phyloP scores from a whole-genome alignment of 1,139 yeast genomes.

The Scheffersomyces cryptocercus region DNA sequence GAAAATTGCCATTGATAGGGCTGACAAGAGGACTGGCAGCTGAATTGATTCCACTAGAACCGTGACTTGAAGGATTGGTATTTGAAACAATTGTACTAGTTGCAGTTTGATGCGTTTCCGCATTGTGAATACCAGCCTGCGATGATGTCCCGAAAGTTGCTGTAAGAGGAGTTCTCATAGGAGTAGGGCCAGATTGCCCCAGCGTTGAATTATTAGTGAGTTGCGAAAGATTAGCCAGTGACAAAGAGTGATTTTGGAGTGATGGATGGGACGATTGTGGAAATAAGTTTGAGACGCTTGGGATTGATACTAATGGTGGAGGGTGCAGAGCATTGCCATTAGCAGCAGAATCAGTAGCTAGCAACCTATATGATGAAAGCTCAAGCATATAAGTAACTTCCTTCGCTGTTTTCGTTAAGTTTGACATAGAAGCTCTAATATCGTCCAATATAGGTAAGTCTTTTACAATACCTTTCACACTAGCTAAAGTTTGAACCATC shows the following conservation, averaged over 20 bases:
- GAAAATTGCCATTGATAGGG: conserved; percentile 12
- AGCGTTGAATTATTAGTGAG: background rate
- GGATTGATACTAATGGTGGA: conserved; percentile 28
- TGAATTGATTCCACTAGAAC: conserved; percentile 1
- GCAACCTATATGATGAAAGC: conserved; percentile 42
- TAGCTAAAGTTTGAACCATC: conserved; percentile 77
- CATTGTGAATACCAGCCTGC: conserved; percentile 13
- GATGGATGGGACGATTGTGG: conserved; percentile 33
- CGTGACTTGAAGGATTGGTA: conserved; percentile 5
- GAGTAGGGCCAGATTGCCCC: conserved; percentile 7
- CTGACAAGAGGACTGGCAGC: conserved; percentile 18
- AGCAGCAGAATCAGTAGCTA: conserved; percentile 20
- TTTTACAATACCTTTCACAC: conserved; percentile 78
- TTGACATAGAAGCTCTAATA: conserved; percentile 76
- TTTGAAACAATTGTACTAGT: conserved; percentile 3
- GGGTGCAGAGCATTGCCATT: conserved; percentile 16
- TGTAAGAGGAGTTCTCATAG: conserved; percentile 34
- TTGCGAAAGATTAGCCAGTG: conserved; percentile 12
- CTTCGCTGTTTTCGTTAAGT: conserved; percentile 82
- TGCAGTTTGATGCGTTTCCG: conserved; percentile 2
- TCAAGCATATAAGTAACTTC: conserved; percentile 85
- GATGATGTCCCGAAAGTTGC: conserved; percentile 30
- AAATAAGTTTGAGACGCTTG: conserved; percentile 37
- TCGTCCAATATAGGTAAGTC: conserved; percentile 81
- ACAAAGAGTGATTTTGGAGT: conserved; percentile 17